Base-by-base conservation (phyloP, 2,329 filamentous ascomycete species). In the Colletotrichum sp. region DNA sequence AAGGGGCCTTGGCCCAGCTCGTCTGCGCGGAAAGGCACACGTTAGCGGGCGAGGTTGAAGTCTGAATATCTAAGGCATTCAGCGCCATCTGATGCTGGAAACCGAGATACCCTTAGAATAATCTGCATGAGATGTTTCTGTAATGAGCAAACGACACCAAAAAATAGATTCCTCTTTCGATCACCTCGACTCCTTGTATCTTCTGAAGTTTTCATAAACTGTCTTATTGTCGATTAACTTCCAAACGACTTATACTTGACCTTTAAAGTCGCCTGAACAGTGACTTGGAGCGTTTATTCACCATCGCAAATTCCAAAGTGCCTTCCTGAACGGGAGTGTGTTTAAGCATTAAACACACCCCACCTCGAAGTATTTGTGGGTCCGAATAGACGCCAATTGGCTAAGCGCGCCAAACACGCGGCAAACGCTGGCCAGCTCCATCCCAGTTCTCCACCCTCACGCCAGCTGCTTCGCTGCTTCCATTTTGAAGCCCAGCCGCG, bases 1-100 rank as follows among this genome's bases (percentile, higher is more conserved):
- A 69, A 90, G 91, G 78, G 95, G 92, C 8, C 85, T 98, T 72
- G 96, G 96, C 0, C 94, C 94, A 30, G 94, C 96, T 34, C 91
- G 92, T 76, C 83, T 98, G 72, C 82, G 81, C 21, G 52, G 68
- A 16, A 75, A 61, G 60, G 34, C 64, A n/a, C 57, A 64, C 16
- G 39, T 39, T n/a, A 57, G 30, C 28, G 61, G 60, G 2, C 32
- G 69, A 7, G 34, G 28, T 21, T 61, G 30, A 48, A 36, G 70
- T 65, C 28, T 39, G 36, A 39, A 73, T 61, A 32, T 63, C 28
- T 52, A 24, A 63, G 28, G 71, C 36, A 68, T 32, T 52, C n/a
- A 26, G 64, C 71, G 32, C 43, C 48, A 26, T 67, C 55, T 73
- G 70, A 68, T 36, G 21, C 32, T 66, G 30, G 30, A 48, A 61